Conservation (phyloP, 495 filamentous ascomycete species). For the Cercophora samala region DNA sequence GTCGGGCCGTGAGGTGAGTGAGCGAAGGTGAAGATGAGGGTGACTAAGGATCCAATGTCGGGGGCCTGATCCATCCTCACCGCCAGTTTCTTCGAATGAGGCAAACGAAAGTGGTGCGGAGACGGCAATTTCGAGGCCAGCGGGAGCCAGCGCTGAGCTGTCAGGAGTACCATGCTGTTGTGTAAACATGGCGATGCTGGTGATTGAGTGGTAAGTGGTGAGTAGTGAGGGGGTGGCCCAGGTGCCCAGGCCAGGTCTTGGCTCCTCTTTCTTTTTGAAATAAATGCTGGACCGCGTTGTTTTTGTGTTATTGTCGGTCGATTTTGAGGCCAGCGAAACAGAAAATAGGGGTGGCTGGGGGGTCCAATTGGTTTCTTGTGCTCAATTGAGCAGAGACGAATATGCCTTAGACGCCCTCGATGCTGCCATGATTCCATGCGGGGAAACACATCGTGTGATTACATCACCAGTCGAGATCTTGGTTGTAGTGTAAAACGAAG, state of each 20-base stretch:
- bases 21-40: not conserved
- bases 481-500: not conserved
- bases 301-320: not conserved
- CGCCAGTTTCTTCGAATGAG: conserved; percentile 29
- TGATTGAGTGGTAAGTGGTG: conserved; percentile 6
- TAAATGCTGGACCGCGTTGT: not conserved
- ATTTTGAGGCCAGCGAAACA: not conserved
- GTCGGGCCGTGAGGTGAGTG: not conserved
- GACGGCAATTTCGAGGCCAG: conserved; percentile 3
- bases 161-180: conserved; percentile 25
- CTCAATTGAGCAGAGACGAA: not conserved
- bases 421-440: not conserved
- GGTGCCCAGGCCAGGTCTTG: conserved; percentile 24
- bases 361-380: not conserved
- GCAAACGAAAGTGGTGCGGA: conserved; percentile 10
- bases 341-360: conserved; percentile 18
- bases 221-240: conserved; percentile 28
- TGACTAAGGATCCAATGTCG: not conserved
- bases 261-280: conserved; percentile 7
- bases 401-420: not conserved
- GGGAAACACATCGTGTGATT: not conserved
- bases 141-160: conserved; percentile 21
- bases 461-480: not conserved
- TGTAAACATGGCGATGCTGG: conserved; percentile 18
- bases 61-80: conserved; percentile 20